These are phyloP conservation scores for Alternaria incomplexa DNA, from an alignment of 2,329 filamentous ascomycete species.

Conservation along the genomic window DNA sequence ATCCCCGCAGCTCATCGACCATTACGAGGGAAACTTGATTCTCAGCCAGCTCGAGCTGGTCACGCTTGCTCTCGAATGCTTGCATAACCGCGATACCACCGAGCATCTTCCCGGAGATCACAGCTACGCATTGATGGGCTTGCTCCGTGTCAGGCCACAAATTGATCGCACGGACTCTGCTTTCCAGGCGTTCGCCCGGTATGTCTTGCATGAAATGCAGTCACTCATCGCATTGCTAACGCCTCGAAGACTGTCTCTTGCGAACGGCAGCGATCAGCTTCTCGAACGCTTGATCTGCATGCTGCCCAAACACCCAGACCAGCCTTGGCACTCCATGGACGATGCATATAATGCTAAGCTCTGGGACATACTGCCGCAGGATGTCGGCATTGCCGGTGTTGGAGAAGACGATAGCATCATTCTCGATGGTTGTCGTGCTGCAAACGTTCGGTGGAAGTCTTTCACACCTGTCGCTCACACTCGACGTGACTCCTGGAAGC, in stretches of 20 bases:
- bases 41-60: slow-evolving; percentile 53
- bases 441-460: slow-evolving; percentile 53
- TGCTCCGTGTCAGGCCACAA: slow-evolving; percentile 50
- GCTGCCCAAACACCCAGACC: slow-evolving; percentile 39
- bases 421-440: slow-evolving; percentile 51
- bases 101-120: slow-evolving; percentile 51
- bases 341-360: slow-evolving; percentile 53
- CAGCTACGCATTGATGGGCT: slow-evolving; percentile 56
- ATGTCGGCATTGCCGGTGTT: slow-evolving; percentile 49
- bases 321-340: slow-evolving; percentile 51
- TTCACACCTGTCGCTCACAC: slow-evolving; percentile 45
- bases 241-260: slow-evolving; percentile 47
- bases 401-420: slow-evolving; percentile 53
- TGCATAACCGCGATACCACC: slow-evolving; percentile 47
- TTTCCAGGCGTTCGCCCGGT: slow-evolving; percentile 57
- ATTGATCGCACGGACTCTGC: slow-evolving; percentile 50
- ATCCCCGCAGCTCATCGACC: slow-evolving; percentile 51
- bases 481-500: slow-evolving; percentile 34
- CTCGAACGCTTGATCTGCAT: slow-evolving; percentile 56
- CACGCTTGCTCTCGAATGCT: slow-evolving; percentile 50
- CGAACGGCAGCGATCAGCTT: slow-evolving; percentile 54
- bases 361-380: slow-evolving; percentile 54
- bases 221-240: neutral
- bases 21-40: slow-evolving; percentile 53
- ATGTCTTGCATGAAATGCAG: neutral